Conservation (phyloP, 1,139 yeast species). For the Zygoascus sp. region DNA sequence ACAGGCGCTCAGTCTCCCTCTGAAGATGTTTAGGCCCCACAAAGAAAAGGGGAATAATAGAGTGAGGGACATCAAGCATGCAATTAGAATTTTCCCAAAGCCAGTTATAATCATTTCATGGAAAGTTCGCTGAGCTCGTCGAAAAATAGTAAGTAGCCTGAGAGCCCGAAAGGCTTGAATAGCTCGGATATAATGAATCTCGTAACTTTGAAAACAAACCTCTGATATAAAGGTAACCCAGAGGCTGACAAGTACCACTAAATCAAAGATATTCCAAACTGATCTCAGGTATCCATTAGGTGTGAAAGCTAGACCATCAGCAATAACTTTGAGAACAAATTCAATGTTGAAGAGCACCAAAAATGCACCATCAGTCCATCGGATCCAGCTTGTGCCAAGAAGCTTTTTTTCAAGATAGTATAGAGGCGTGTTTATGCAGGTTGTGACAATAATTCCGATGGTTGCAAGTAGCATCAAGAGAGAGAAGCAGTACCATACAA, state of each 20-base stretch:
- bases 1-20: slow-evolving; percentile 69
- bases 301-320: slow-evolving; percentile 77
- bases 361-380: slow-evolving; percentile 58
- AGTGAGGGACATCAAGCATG: slow-evolving; percentile 69
- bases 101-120: slow-evolving; percentile 81
- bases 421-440: slow-evolving; percentile 80
- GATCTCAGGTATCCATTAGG: slow-evolving; percentile 82
- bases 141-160: slow-evolving; percentile 72
- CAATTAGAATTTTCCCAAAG: slow-evolving; percentile 67
- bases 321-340: slow-evolving; percentile 66
- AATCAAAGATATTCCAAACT: slow-evolving; percentile 84
- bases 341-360: slow-evolving; percentile 64
- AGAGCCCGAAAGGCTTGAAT: slow-evolving; percentile 83
- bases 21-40: slow-evolving; percentile 84
- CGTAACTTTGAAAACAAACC: slow-evolving; percentile 47
- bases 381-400: slow-evolving; percentile 37
- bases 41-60: slow-evolving; percentile 79
- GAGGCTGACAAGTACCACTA: slow-evolving; percentile 65
- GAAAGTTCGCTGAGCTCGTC: slow-evolving; percentile 72
- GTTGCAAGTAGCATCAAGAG: slow-evolving; percentile 62
- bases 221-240: slow-evolving; percentile 77
- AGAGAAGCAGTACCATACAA: slow-evolving; percentile 49
- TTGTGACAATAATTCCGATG: slow-evolving; percentile 61
- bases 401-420: slow-evolving; percentile 43
- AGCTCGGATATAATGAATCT: slow-evolving; percentile 72